Evolutionary conservation across 169 alveolate genomes (phyloP).

Genomic region (Plasmodium blacklocki): DNA sequence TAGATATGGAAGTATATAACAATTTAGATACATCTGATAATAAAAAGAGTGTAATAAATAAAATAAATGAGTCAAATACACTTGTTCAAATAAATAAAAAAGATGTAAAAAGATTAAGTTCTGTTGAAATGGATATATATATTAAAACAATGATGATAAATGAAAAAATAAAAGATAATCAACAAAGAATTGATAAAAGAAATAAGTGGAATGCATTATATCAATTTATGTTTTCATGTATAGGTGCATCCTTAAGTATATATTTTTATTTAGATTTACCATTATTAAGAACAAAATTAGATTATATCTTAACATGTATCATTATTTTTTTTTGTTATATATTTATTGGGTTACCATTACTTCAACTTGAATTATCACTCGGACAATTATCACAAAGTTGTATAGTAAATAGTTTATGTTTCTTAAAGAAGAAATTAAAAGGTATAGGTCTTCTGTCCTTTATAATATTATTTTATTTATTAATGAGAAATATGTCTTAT

Average conservation of each 20-base stretch:
- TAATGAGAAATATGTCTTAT: constrained; percentile 25
- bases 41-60: neutral
- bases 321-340: constrained; percentile 32
- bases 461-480: constrained; percentile 14
- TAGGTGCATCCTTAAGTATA: constrained; percentile 56
- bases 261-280: constrained; percentile 68
- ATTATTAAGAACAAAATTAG: constrained; percentile 17
- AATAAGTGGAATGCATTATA: constrained; percentile 51
- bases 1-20: too few species aligned
- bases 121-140: constrained; percentile 57
- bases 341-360: constrained; percentile 60
- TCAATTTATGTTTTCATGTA: constrained; percentile 49
- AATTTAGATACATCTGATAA: too few species aligned
- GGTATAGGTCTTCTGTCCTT: constrained; percentile 50
- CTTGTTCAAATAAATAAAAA: neutral
- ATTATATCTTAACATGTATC: constrained; percentile 1
- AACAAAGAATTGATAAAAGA: constrained; percentile 46
- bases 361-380: constrained; percentile 60
- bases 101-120: neutral
- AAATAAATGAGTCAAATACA: neutral
- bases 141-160: constrained; percentile 62
- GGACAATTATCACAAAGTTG: constrained; percentile 74
- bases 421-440: constrained; percentile 50
- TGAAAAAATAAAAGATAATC: constrained; percentile 52
- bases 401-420: constrained; percentile 40